Base-by-base conservation (phyloP, 768 basidiomycete genomes). In the Erythrobasidium yunnanense region DNA sequence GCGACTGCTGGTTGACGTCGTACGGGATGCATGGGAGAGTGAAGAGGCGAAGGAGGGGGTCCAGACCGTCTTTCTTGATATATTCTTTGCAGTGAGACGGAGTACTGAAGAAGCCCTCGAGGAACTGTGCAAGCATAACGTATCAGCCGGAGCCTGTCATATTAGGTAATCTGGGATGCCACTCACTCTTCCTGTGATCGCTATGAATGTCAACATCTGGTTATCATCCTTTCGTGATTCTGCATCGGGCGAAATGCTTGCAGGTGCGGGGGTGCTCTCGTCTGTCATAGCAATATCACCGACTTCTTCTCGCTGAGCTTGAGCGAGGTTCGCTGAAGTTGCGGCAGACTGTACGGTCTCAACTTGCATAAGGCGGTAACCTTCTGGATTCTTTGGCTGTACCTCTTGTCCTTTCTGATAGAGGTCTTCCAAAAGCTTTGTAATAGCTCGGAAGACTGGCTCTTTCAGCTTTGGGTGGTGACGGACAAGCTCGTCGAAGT, bases 61-160 rank as follows among this genome's bases (percentile, higher is more conserved):
- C 78, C 42, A 96, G 80, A 52, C 88, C 84, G 71, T 91, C 83
- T 3, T 85, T 80, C 67, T 81, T 80, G 67, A 95, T 83, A 75
- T 96, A 96, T 71, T 96, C 93, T 70, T 84, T 84, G 79, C 88
- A 88, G 75, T 96, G 88, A 23, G 84, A 83, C 1, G 84, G 81
- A 73, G 93, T 91, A 72, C 92, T 90, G 78, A 97, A 92, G 45
- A 97, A 81, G 4, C 95, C 92, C 75, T 92, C 90, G 58, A 92
- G 81, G 76, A 95, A 92, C 89, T 92, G n/a, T n/a, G 71, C 6
- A 54, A 13, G 1, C 49, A 47, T 2, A 22, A 22, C 20, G 55
- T 53, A 32, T 57, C 5, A 35, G 20, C 11, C 0, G 54, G 60
- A 33, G 67, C 32, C 25, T 33, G 17, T 15, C 33, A 45, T 54